These are phyloP conservation scores for Pachysandra terminalis DNA, from an alignment of 164 flowering plant species.

Conservation along the genomic window DNA sequence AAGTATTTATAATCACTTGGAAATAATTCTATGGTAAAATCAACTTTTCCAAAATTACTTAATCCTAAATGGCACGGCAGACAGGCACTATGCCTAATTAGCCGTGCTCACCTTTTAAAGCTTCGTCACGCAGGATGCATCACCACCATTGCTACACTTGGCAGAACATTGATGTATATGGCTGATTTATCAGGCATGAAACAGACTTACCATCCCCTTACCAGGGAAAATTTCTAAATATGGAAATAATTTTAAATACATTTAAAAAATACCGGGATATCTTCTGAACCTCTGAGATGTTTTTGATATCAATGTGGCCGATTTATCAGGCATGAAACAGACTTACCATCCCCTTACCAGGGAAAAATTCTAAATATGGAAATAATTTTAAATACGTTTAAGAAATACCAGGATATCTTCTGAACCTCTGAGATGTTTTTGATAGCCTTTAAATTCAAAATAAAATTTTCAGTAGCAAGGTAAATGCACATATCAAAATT, in stretches of 20 bases:
- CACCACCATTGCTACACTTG: slow-evolving; percentile 81
- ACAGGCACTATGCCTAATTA: slow-evolving; percentile 91
- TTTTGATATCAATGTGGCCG: no score
- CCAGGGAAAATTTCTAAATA: slow-evolving; percentile 44
- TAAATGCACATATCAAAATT: slow-evolving; percentile 33
- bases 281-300: no score
- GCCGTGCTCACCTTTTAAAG: slow-evolving; percentile 99
- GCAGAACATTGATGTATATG: slow-evolving; percentile 50
- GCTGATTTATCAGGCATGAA: slow-evolving; percentile 62
- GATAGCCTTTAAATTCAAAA: slow-evolving; percentile 56
- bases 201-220: slow-evolving; percentile 48
- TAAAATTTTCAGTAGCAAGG: slow-evolving; percentile 49
- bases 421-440: slow-evolving; percentile 52
- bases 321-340: no score
- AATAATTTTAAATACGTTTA: no score
- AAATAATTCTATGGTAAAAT: no score
- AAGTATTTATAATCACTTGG: no score
- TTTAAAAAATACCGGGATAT: slow-evolving; percentile 56
- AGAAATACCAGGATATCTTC: no score
- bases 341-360: no score
- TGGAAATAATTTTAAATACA: slow-evolving; percentile 28
- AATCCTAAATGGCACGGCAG: slow-evolving; percentile 93
- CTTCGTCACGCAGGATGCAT: slow-evolving; percentile 68
- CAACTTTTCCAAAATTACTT: slow-evolving; percentile 9
- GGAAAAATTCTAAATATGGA: no score